These are phyloP conservation scores for Pseudogymnoascus sp. DNA, from an alignment of 2,329 filamentous ascomycete species.

Conservation along the genomic window DNA sequence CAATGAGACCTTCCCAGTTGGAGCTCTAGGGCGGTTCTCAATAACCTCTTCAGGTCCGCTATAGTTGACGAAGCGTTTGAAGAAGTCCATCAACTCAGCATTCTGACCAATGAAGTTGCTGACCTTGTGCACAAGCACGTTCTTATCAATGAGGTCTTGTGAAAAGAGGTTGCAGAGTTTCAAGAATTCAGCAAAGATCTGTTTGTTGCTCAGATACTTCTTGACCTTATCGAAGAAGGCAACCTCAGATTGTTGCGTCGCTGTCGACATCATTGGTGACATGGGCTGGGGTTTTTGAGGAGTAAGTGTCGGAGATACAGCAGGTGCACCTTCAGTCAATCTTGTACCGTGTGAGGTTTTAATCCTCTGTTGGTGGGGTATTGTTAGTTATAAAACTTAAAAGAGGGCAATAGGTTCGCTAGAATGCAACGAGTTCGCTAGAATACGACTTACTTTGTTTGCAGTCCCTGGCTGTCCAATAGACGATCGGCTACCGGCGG, in stretches of 20 bases:
- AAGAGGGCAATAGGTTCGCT: background rate
- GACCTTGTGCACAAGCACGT: constrained; percentile 74
- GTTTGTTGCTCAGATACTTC: constrained; percentile 90
- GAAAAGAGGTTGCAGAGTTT: constrained; percentile 96
- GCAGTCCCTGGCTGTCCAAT: constrained; percentile 30
- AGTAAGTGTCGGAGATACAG: constrained; percentile 75
- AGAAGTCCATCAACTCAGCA: constrained; percentile 79
- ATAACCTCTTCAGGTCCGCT: constrained; percentile 71
- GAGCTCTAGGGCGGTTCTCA: constrained; percentile 68
- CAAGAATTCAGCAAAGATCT: constrained; percentile 88
- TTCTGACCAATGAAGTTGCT: constrained; percentile 82
- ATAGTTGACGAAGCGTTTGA: constrained; percentile 75
- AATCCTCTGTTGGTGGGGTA: constrained; percentile 47
- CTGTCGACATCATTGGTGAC: constrained; percentile 63
- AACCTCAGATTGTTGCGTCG: constrained; percentile 77
- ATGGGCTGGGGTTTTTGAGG: constrained; percentile 71
- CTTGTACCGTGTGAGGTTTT: constrained; percentile 66
- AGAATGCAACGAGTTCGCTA: background rate
- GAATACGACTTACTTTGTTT: constrained; percentile 42
- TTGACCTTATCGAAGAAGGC: constrained; percentile 94
- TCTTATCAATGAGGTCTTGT: constrained; percentile 82
- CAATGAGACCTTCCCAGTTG: constrained; percentile 77
- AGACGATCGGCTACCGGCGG: constrained; percentile 22
- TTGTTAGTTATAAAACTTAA: constrained; percentile 3
- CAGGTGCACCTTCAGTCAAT: constrained; percentile 27